Evolutionary conservation across 2,329 filamentous ascomycete genomes (phyloP).

Genomic region (Capronia epimyces): DNA sequence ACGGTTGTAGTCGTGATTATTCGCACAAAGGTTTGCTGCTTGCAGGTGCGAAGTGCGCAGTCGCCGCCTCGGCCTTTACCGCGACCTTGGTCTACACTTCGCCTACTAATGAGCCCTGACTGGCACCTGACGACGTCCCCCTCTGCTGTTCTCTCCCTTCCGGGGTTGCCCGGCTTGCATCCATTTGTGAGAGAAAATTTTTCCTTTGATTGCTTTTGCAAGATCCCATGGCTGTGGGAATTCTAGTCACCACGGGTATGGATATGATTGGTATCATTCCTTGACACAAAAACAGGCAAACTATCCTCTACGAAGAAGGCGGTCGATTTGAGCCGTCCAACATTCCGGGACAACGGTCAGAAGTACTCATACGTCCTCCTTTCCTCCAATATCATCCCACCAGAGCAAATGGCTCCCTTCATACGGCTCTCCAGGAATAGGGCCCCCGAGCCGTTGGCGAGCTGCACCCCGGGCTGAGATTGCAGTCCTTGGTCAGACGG

Average conservation of each 20-base stretch:
- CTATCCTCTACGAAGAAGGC: too few species aligned
- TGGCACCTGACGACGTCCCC: slow-evolving; percentile 8
- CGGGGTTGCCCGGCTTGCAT: slow-evolving; percentile 9
- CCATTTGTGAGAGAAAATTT: neutral
- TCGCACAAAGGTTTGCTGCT: neutral
- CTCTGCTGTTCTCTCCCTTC: slow-evolving; percentile 1
- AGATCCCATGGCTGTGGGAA: neutral
- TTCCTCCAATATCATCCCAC: neutral
- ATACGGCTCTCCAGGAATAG: neutral
- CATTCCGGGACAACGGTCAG: too few species aligned
- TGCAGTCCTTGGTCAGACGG: too few species aligned
- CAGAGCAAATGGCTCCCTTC: neutral
- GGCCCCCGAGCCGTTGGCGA: neutral
- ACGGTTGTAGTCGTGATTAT: neutral
- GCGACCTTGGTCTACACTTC: neutral
- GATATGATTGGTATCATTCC: neutral
- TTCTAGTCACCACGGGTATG: neutral
- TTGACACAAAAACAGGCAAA: neutral
- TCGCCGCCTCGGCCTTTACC: slow-evolving; percentile 8
- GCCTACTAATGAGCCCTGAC: too few species aligned
- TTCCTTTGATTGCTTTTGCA: neutral
- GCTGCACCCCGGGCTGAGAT: neutral
- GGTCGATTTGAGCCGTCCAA: too few species aligned
- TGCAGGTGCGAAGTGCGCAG: slow-evolving; percentile 10
- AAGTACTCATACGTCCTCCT: too few species aligned